Evolutionary conservation across 2,329 filamentous ascomycete genomes (phyloP), one percentile per base, ranked within the genome.

Genomic region (Ambrosiella cleistominuta): DNA sequence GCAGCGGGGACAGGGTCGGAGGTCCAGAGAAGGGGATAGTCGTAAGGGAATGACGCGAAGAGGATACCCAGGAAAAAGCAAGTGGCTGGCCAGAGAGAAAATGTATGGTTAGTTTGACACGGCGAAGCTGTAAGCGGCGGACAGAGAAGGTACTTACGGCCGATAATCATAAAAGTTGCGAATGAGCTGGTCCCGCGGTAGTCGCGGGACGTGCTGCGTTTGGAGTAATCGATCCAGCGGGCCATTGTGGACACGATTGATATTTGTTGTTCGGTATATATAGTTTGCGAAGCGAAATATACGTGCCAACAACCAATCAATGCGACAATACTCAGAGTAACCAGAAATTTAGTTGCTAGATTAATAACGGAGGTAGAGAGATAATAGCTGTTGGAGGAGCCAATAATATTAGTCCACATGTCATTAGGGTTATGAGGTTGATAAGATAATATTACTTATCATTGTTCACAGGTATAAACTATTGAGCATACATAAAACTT

Each of bases 21-120:
- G 56, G 83, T 85, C 79, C 88, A 94, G 57, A 94, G 84, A 62
- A 93, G 83, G 61, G 88, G 85, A 74, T 88, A 93, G 76, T 94
- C 93, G 76, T 97, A 98, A 62, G 93, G 90, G 72, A 97, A 94
- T 62, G 84, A 83, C 65, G 89, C 89, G 79, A 97, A 98, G 71
- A 98, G 84, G 70, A 97, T 89, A 65, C 93, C 93, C 63, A 98
- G 85, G 80, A 97, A 95, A 80, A 98, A 98, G 71, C 88, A 95
- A 63, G 86, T 89, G 63, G 86, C 86, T 90, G 65, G 37, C 35
- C 4, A 36, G 19, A 64, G 57, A 47, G 36, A 36, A 15, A 39
- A n/a, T 2, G 5, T 15, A 35, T 38, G 19, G 39, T 56, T 36
- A 57, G 60, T 58, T 36, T 36, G 35, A 19, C 6, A 35, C 40